Conservation (phyloP, 495 filamentous ascomycete species). For the Lasiosphaeris hirsuta region DNA sequence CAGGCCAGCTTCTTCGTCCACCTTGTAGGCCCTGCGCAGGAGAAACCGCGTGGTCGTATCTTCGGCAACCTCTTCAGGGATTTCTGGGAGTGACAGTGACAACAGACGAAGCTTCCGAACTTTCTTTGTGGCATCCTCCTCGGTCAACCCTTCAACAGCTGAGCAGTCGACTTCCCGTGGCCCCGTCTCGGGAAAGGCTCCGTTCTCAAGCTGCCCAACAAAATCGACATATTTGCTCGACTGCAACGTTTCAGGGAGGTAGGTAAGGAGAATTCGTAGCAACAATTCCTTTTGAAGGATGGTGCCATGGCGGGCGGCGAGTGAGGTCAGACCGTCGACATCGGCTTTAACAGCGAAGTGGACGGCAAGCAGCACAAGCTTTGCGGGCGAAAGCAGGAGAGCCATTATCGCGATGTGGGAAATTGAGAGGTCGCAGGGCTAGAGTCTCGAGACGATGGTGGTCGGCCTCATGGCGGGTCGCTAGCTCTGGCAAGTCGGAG, state of each 20-base stretch:
- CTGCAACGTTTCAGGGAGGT: slow-evolving; percentile 71
- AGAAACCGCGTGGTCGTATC: slow-evolving; percentile 69
- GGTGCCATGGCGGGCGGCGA: slow-evolving; percentile 55
- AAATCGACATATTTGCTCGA: slow-evolving; percentile 62
- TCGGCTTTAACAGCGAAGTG: slow-evolving; percentile 56
- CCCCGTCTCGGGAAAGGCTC: slow-evolving; percentile 31
- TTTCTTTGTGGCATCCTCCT: slow-evolving; percentile 62
- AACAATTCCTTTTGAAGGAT: slow-evolving; percentile 64
- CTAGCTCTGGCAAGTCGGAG: background rate
- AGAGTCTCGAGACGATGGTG: background rate
- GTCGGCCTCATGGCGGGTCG: slow-evolving; percentile 11
- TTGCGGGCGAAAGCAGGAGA: slow-evolving; percentile 52
- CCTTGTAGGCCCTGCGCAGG: slow-evolving; percentile 67
- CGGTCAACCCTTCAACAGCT: slow-evolving; percentile 58
- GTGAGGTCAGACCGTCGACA: slow-evolving; percentile 56
- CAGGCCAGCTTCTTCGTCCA: slow-evolving; percentile 76
- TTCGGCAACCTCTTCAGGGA: slow-evolving; percentile 41
- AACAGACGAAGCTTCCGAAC: slow-evolving; percentile 68
- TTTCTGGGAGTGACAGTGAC: slow-evolving; percentile 52
- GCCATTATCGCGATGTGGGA: slow-evolving; percentile 32
- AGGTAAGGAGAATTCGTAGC: slow-evolving; percentile 79
- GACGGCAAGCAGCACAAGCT: slow-evolving; percentile 61
- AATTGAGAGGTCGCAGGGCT: background rate
- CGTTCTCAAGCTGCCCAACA: slow-evolving; percentile 52
- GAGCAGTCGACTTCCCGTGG: slow-evolving; percentile 51